A percentile compares a stretch with the other conserved stretches of the same genome.
Conservation (phyloP, 2,329 filamentous ascomycete species). For the Fusarium paranaense region DNA sequence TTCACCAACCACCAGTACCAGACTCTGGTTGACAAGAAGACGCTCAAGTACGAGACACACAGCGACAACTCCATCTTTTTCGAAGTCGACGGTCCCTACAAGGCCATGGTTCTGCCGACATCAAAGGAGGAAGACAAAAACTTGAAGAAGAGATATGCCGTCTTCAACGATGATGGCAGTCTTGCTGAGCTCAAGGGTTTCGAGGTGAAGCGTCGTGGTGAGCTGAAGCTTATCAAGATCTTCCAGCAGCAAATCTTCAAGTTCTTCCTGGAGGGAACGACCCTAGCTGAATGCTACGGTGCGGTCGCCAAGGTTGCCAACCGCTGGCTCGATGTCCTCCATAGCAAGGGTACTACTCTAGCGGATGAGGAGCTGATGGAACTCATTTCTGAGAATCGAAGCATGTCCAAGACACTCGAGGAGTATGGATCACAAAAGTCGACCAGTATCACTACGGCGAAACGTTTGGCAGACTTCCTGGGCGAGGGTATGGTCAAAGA, state of each 20-base stretch:
- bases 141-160: conserved; percentile 98
- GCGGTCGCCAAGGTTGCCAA: conserved; percentile 96
- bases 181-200: conserved; percentile 97
- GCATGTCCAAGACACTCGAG: conserved; percentile 95
- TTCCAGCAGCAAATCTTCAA: conserved; percentile 99
- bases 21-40: conserved; percentile 81
- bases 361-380: conserved; percentile 98
- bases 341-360: conserved; percentile 87
- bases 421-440: conserved; percentile 97
- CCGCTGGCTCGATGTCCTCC: conserved; percentile 93
- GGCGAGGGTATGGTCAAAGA: conserved; percentile 99
- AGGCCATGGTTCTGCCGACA: conserved; percentile 95
- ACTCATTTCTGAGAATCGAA: conserved; percentile 99
- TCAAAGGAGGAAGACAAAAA: conserved; percentile 99
- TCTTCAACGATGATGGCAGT: conserved; percentile 98
- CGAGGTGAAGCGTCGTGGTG: conserved; percentile 96
- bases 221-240: conserved; percentile 99
- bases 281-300: conserved; percentile 87
- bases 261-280: conserved; percentile 94
- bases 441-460: conserved; percentile 98
- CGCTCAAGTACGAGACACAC: conserved; percentile 93
- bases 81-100: conserved; percentile 97
- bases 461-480: conserved; percentile 92
- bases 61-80: conserved; percentile 99
- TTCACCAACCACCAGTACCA: conserved; percentile 99